Base-by-base conservation (phyloP, 2,329 filamentous ascomycete species). In the Alternaria tenuissima region DNA sequence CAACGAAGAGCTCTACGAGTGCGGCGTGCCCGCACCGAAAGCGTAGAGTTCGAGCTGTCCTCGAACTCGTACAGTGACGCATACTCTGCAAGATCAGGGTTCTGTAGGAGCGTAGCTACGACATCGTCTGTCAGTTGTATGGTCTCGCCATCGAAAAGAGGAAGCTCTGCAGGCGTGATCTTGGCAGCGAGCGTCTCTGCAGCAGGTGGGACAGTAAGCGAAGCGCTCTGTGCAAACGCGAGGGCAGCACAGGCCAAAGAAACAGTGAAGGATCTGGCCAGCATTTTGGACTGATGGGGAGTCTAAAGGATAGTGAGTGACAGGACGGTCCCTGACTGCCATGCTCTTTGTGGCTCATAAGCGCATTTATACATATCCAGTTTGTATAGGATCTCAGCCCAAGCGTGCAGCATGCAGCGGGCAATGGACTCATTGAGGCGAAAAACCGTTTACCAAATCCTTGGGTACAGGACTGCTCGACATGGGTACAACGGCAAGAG, bases 21-120 rank as follows among this genome's bases (percentile, higher is more conserved):
- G 11, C 64, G 62, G 26, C 65, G 63, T 34, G 58, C 24, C 7
- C 59, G 58, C 7, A 41, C 57, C 9, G 49, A 57, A 30, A 56
- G 7, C n/a, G 49, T 64, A 3, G 65, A 58, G 7, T 68, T 61
- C 4, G 55, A 48, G 49, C 55, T 61, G 48, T 74, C 66, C 14
- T 59, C 72, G 34, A 76, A 86, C 74, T 48, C 83, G 81, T 57
- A 71, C 1, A 72, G 59, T 7, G 66, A 62, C 22, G 69, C 71
- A 53, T 70, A 69, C 24, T 71, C 53, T 1, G 67, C 59, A 16
- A 69, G 56, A 16, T 62, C 55, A 5, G 62, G 54, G 39, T 68
- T 66, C n/a, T 53, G 51, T 22, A 63, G 60, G 16, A 74, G 61
- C 16, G 65, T 53, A 9, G 65, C 47, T 36, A 75, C 38, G 8